A percentile compares a stretch with the other conserved stretches of the same genome.
Evolutionary conservation across 257 asterid genomes (phyloP).

Genomic region (Lavandula angustifolia): DNA sequence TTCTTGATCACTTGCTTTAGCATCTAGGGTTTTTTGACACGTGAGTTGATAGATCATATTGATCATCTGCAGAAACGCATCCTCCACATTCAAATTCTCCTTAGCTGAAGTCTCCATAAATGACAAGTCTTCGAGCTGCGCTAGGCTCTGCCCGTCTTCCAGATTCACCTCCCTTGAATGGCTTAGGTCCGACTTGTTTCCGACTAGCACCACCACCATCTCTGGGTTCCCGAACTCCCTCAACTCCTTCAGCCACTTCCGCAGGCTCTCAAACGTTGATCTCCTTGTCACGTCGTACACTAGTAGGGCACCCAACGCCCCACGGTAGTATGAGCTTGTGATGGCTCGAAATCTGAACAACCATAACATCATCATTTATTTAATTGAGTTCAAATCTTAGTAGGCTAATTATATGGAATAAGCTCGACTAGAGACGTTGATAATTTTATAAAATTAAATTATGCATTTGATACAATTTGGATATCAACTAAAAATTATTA

Average conservation of each 20-base stretch:
- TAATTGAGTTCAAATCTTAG: no score
- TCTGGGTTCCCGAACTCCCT: slow-evolving; percentile 64
- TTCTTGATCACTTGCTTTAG: slow-evolving; percentile 42
- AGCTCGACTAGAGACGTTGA: no score
- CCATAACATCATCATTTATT: no score
- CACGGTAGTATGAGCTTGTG: slow-evolving; percentile 87
- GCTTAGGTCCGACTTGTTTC: slow-evolving; percentile 68
- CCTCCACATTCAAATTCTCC: slow-evolving; percentile 80
- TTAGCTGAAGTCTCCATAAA: slow-evolving; percentile 89
- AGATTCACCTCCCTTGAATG: slow-evolving; percentile 56
- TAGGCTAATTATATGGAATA: no score
- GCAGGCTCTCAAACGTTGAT: slow-evolving; percentile 61
- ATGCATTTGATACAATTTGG: no score
- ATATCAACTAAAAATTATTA: no score
- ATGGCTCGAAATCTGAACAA: slow-evolving; percentile 73
- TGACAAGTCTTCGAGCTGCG: slow-evolving; percentile 59
- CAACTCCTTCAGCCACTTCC: slow-evolving; percentile 71
- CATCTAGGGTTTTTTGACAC: slow-evolving; percentile 56
- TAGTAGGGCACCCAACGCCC: slow-evolving; percentile 76
- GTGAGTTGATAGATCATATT: slow-evolving; percentile 55
- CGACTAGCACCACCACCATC: slow-evolving; percentile 80
- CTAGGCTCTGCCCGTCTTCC: slow-evolving; percentile 75
- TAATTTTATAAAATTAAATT: no score
- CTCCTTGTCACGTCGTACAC: slow-evolving; percentile 79
- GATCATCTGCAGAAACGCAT: slow-evolving; percentile 76